These are phyloP conservation scores for Fusarium veterinarium DNA, from an alignment of 2,329 filamentous ascomycete species.

Conservation along the genomic window DNA sequence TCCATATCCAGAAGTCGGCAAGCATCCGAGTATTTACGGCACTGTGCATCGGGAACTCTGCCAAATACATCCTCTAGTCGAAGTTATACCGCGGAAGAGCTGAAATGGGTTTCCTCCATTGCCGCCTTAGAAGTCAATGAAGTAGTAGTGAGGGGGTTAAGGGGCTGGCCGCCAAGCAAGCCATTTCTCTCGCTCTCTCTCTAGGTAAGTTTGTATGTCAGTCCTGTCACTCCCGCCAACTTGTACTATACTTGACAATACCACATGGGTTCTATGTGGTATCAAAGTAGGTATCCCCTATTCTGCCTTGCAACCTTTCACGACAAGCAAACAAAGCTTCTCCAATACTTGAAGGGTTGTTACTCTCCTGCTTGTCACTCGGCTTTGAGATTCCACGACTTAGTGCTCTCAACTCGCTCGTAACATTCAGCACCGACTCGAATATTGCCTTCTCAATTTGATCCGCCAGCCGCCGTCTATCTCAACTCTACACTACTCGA, in stretches of 20 bases:
- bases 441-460: neutral
- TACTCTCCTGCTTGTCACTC: neutral
- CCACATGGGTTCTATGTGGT: neutral
- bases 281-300: neutral
- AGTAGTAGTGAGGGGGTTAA: neutral
- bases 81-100: neutral
- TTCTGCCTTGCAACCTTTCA: neutral
- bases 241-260: neutral
- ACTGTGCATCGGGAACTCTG: constrained; percentile 5
- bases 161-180: constrained; percentile 4
- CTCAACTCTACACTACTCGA: neutral
- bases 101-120: neutral
- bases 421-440: neutral
- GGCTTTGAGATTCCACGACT: neutral
- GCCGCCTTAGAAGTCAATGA: neutral
- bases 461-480: neutral
- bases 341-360: neutral
- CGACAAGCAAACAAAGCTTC: neutral
- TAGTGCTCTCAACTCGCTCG: neutral
- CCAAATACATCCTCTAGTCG: neutral
- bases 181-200: neutral
- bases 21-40: constrained; percentile 19
- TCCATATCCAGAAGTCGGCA: constrained; percentile 19
- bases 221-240: neutral
- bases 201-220: neutral